Base-by-base conservation (phyloP, 768 basidiomycete species). In the Russula foetens region DNA sequence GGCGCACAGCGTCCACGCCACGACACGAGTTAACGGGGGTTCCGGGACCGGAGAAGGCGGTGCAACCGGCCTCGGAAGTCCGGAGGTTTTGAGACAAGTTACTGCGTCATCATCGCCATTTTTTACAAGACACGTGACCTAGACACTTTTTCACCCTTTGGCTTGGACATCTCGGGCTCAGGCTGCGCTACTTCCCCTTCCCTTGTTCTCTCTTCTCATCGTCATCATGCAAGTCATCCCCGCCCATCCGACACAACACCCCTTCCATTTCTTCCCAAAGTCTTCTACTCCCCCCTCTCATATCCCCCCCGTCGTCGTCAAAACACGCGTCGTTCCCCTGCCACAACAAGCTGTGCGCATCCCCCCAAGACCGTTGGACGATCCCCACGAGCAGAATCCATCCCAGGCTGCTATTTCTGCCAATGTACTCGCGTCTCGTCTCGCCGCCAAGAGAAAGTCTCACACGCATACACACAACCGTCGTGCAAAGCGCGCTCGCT, bases 221-320 rank as follows among this genome's bases (percentile, higher is more conserved):
- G 2, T n/a, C 52, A 53, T 31, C 62, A 66, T 66, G 65, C 65
- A 61, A 19, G 44, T 66, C 55, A 53, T 56, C 2, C 33, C 60
- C 12, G 4, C 63, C 1, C 56, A 58, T 26, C 47, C 49, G 9
- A 50, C 62, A 24, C 58, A 59, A 21, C 8, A 23, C 33, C 43
- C 54, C 56, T 70, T 67, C 57, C 67, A 62, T 21, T 73, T 73
- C 68, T 73, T 73, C 64, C 70, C 73, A 48, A 71, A 71, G 55
- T 56, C 70, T 6, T 43, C 62, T 5, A 65, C 68, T 17, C 62
- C 41, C 12, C 39, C 63, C 11, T 65, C 67, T 2, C 63, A 65
- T 29, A 21, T 66, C 19, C 48, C 63, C 33, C 24, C 63, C 0
- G 58, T 62, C 7, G 53, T 67, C 23, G 70, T 73, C 41, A 70